These are phyloP conservation scores for Balamuthia mandrillaris DNA, from an alignment of 208 protist genomes.

Conservation along the genomic window DNA sequence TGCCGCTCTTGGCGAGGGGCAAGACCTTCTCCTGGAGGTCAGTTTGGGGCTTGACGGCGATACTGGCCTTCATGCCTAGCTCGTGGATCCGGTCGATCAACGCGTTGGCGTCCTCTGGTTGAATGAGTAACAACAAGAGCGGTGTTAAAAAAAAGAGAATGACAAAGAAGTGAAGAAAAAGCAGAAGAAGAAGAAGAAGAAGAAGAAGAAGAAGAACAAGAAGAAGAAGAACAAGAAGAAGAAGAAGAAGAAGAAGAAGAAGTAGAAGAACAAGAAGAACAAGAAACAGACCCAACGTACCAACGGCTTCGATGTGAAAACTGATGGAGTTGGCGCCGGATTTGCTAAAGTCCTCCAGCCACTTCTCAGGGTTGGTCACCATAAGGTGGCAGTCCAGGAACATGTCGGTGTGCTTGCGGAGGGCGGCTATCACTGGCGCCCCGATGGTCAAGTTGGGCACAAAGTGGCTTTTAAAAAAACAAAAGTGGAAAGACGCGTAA, in stretches of 20 bases:
- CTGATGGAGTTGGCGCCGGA: slow-evolving; percentile 72
- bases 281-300: not conserved
- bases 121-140: not conserved
- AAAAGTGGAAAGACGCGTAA: not conserved
- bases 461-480: too few relatives aligned
- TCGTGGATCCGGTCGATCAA: slow-evolving; percentile 72
- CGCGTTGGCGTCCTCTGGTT: slow-evolving; percentile 46
- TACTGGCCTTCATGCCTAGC: slow-evolving; percentile 83
- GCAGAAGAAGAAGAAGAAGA: not conserved
- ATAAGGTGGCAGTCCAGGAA: slow-evolving; percentile 92
- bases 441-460: slow-evolving; percentile 95
- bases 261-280: too few relatives aligned
- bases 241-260: too few relatives aligned
- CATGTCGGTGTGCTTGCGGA: slow-evolving; percentile 1
- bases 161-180: not conserved
- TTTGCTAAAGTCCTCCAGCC: slow-evolving; percentile 74
- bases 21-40: slow-evolving; percentile 65
- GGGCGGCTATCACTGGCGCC: not conserved
- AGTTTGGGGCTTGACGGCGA: slow-evolving; percentile 96
- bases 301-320: slow-evolving; percentile 82
- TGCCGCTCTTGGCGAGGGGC: slow-evolving; percentile 69
- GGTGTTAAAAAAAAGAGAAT: too few relatives aligned
- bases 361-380: slow-evolving; percentile 84
- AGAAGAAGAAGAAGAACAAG: not conserved
- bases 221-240: too few relatives aligned